These are phyloP conservation scores for Blastobotrys terrestris DNA, from an alignment of 805 yeast genomes.

Conservation along the genomic window DNA sequence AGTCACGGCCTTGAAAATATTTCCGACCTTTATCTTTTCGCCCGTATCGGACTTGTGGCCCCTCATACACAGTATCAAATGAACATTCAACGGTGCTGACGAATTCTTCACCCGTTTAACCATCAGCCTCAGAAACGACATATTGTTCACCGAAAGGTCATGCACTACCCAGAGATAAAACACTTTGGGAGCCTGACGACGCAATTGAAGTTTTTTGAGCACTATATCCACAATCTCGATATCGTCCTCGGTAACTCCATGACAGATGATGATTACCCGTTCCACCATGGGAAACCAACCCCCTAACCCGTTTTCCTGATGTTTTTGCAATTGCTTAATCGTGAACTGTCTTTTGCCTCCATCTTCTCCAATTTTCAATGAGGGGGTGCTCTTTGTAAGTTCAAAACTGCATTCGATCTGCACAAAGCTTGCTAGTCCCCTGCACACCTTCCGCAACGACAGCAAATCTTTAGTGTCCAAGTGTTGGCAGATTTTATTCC, in stretches of 20 bases:
- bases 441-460: background rate
- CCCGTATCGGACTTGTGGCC: background rate
- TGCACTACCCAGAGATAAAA: background rate
- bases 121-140: background rate
- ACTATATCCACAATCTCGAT: background rate
- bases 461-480: background rate
- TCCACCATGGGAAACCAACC: background rate
- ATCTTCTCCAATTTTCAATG: background rate
- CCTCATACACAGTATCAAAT: background rate
- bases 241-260: background rate
- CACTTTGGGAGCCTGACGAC: background rate
- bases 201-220: background rate
- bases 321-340: background rate
- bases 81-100: background rate
- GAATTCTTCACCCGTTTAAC: background rate
- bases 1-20: background rate
- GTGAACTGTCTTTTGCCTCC: background rate
- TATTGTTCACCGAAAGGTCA: background rate
- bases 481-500: background rate
- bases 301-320: background rate
- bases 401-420: background rate
- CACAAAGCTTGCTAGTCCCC: background rate
- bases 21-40: background rate
- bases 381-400: background rate
- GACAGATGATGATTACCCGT: background rate